Conservation (phyloP, 2,329 filamentous ascomycete genomes). For the Paracoccidioides lutzii region DNA sequence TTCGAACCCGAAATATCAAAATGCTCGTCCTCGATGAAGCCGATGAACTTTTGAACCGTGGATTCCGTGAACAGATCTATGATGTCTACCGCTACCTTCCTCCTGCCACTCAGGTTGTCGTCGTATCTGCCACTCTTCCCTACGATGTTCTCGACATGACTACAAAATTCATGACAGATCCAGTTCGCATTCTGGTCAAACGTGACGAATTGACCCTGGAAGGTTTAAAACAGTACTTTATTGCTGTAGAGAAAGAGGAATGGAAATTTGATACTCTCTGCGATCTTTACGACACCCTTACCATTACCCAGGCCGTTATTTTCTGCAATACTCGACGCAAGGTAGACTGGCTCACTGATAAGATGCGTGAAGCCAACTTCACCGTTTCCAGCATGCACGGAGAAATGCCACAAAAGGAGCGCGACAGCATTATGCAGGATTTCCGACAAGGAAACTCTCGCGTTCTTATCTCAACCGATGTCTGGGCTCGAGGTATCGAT, state of each 20-base stretch:
- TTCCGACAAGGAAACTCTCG: conserved; percentile 94
- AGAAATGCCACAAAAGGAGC: conserved; percentile 96
- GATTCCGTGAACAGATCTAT: conserved; percentile 97
- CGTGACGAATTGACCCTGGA: conserved; percentile 97
- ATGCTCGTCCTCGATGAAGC: conserved; percentile 67
- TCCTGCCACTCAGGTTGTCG: conserved; percentile 93
- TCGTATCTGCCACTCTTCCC: conserved; percentile 89
- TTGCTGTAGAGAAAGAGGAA: conserved; percentile 97
- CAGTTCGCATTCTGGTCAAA: conserved; percentile 92
- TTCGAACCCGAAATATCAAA: conserved; percentile 63
- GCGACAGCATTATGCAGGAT: conserved; percentile 98
- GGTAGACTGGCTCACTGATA: conserved; percentile 98
- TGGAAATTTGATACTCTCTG: conserved; percentile 99
- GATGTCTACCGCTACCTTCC: conserved; percentile 96
- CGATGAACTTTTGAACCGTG: conserved; percentile 74
- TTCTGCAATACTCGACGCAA: conserved; percentile 99
- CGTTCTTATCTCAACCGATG: conserved; percentile 92
- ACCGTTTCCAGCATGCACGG: conserved; percentile 98
- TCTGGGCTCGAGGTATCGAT: conserved; percentile 96
- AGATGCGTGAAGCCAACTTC: conserved; percentile 98
- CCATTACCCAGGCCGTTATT: conserved; percentile 97
- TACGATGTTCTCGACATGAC: conserved; percentile 99
- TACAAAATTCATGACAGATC: conserved; percentile 99
- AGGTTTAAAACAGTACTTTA: conserved; percentile 97
- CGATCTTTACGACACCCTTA: conserved; percentile 96